Conservation (phyloP, 1,139 yeast species). For the Pichia sp. region DNA sequence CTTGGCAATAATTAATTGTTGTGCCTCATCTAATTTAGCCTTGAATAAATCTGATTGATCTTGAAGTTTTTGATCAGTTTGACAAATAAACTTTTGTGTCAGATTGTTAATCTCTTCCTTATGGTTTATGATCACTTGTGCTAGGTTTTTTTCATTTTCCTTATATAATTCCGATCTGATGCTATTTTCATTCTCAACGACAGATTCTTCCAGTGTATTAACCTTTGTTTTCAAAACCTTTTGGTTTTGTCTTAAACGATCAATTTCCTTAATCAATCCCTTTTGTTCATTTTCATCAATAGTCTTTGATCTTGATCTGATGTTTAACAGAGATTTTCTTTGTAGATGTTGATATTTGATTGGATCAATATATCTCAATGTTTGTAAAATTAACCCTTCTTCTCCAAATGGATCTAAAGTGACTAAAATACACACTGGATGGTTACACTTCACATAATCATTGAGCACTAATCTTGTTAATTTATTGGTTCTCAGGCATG, state of each 20-base stretch:
- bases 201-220: slow-evolving; percentile 20
- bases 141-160: slow-evolving; percentile 24
- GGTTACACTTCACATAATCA: slow-evolving; percentile 40
- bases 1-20: slow-evolving; percentile 6
- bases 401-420: slow-evolving; percentile 69
- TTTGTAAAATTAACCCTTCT: slow-evolving; percentile 46
- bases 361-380: slow-evolving; percentile 41
- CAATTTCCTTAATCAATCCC: slow-evolving; percentile 23
- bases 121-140: slow-evolving; percentile 20
- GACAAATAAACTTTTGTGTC: slow-evolving; percentile 11
- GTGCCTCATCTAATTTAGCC: slow-evolving; percentile 15
- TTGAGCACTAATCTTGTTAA: slow-evolving; percentile 46
- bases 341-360: slow-evolving; percentile 27
- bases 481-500: slow-evolving; percentile 44
- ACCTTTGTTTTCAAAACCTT: slow-evolving; percentile 21
- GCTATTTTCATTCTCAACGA: slow-evolving; percentile 23
- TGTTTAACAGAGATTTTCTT: slow-evolving; percentile 17
- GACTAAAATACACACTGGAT: slow-evolving; percentile 39
- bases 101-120: slow-evolving; percentile 21
- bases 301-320: slow-evolving; percentile 2
- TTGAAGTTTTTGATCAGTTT: slow-evolving; percentile 23
- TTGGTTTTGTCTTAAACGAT: slow-evolving; percentile 22
- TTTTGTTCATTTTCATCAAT: slow-evolving; percentile 9
- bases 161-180: slow-evolving; percentile 25
- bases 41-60: slow-evolving; percentile 23